Evolutionary conservation across 2,329 filamentous ascomycete genomes (phyloP).

Genomic region (Colletotrichum sp.): DNA sequence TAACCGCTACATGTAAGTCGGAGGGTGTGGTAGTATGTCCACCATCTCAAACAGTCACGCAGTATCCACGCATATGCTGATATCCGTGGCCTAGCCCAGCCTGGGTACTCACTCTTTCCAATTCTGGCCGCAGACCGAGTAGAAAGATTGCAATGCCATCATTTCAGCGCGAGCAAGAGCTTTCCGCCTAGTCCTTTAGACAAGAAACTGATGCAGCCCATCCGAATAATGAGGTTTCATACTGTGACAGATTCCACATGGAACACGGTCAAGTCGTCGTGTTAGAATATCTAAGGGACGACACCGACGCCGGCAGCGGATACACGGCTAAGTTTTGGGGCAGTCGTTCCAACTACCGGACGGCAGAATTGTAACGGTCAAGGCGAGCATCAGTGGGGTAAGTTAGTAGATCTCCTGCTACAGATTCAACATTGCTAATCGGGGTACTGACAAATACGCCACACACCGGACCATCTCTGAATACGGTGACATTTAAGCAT

Average conservation of each 20-base stretch:
- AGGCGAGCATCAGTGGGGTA: not conserved
- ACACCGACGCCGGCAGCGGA: not conserved
- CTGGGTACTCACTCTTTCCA: not conserved
- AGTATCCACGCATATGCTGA: fast-evolving
- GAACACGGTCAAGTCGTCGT: not conserved
- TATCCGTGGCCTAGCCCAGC: not conserved
- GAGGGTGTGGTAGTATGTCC: not conserved
- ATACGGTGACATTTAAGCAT: not conserved
- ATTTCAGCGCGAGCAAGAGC: not conserved
- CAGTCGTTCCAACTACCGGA: not conserved
- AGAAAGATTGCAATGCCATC: not conserved
- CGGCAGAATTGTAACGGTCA: not conserved
- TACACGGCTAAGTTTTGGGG: not conserved
- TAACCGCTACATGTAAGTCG: not conserved
- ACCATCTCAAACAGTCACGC: not conserved
- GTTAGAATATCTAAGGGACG: not conserved
- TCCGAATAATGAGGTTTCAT: not conserved
- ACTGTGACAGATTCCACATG: not conserved
- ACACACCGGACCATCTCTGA: not conserved
- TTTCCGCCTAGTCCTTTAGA: not conserved
- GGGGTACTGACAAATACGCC: not conserved
- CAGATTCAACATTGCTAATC: not conserved
- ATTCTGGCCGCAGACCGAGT: not conserved
- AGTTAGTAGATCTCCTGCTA: not conserved
- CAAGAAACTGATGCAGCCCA: fast-evolving